A percentile compares a stretch with the other conserved stretches of the same genome.
Conservation (phyloP, 140 eudicot species). For the Ambrosia hybrid region DNA sequence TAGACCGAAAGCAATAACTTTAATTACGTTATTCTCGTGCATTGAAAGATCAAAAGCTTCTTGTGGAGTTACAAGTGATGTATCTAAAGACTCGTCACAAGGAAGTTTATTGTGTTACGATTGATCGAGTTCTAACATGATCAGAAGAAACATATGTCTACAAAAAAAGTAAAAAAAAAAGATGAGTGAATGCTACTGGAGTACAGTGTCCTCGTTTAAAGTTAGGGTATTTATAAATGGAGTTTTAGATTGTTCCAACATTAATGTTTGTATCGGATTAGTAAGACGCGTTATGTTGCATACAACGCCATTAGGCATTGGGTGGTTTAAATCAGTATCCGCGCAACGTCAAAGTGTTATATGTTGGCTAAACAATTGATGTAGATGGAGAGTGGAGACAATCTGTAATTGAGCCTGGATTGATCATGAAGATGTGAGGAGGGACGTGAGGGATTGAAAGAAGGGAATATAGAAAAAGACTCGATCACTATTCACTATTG, state of each 20-base stretch:
- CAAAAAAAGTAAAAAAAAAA: no score
- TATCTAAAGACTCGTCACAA: no score
- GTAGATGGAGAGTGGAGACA: no score
- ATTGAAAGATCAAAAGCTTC: not conserved
- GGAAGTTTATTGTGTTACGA: not conserved
- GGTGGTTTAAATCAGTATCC: not conserved
- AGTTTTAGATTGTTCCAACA: not conserved
- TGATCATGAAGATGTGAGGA: no score
- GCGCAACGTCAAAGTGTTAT: not conserved
- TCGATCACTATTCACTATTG: no score
- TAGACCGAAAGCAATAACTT: conserved; percentile 3
- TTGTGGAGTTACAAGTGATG: not conserved
- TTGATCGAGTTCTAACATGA: not conserved
- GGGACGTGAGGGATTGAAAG: no score
- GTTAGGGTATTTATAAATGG: no score
- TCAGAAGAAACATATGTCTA: not conserved
- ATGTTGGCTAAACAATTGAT: no score
- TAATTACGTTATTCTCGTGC: conserved; percentile 8
- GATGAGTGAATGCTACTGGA: not conserved
- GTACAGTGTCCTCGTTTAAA: not conserved
- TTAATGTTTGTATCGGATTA: not conserved
- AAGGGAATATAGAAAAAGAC: no score
- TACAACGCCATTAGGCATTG: not conserved
- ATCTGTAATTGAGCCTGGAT: no score
- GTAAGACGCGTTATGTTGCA: not conserved